Evolutionary conservation across 495 filamentous ascomycete genomes (phyloP).

Genomic region (Pseudoneurospora amorphoporcata): DNA sequence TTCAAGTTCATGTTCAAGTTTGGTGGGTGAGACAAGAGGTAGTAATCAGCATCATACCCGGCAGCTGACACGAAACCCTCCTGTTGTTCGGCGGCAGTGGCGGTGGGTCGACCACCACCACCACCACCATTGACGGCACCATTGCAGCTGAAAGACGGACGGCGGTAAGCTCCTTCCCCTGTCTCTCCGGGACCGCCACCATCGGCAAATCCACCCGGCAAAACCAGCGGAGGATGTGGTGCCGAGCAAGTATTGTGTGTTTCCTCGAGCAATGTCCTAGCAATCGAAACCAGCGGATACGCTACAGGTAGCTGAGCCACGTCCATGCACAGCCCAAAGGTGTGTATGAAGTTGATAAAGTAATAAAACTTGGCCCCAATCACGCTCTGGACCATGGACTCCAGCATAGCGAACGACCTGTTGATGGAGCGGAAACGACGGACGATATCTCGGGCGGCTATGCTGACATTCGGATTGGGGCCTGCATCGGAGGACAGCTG

Average conservation of each 20-base stretch:
- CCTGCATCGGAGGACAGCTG: not conserved
- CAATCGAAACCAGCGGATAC: constrained; percentile 7
- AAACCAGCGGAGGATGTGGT: not conserved
- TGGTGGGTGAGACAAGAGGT: not conserved
- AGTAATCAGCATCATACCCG: not conserved
- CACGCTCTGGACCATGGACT: constrained; percentile 6
- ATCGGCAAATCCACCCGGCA: not conserved
- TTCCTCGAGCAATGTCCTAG: not conserved
- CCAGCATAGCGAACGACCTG: constrained; percentile 11
- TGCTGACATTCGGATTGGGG: not conserved
- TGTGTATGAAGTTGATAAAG: constrained; percentile 9
- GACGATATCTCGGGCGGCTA: not conserved
- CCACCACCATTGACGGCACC: not conserved
- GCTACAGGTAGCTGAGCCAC: not conserved
- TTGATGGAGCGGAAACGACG: constrained; percentile 6
- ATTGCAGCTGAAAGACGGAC: not conserved
- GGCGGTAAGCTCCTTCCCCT: not conserved
- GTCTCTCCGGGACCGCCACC: not conserved
- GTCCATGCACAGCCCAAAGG: not conserved
- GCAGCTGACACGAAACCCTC: not conserved
- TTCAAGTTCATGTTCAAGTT: not conserved
- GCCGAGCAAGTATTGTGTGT: not conserved
- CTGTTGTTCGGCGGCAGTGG: not conserved
- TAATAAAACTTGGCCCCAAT: constrained; percentile 11
- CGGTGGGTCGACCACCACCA: not conserved